These are phyloP conservation scores for Sclerotinia borealis DNA, from an alignment of 2,329 filamentous ascomycete species.

Conservation along the genomic window DNA sequence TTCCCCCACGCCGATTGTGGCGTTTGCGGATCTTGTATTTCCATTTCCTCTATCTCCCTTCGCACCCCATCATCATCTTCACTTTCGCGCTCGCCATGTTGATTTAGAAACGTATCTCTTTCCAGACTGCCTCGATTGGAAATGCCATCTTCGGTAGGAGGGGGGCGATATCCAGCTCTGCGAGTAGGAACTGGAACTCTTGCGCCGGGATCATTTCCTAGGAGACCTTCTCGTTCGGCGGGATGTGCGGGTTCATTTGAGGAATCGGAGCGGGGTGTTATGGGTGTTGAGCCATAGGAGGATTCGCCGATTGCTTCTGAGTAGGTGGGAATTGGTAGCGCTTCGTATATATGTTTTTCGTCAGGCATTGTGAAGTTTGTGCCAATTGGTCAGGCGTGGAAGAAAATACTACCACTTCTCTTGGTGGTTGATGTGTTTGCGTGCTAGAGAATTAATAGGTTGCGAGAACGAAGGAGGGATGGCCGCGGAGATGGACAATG, in stretches of 20 bases:
- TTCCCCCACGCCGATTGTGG: constrained; percentile 32
- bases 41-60: constrained; percentile 83
- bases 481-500: neutral
- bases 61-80: constrained; percentile 59
- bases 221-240: constrained; percentile 70
- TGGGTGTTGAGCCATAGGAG: constrained; percentile 56
- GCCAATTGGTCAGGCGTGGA: neutral
- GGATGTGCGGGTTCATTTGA: constrained; percentile 59
- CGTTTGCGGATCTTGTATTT: constrained; percentile 65
- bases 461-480: neutral
- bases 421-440: constrained; percentile 1
- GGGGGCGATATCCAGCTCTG: constrained; percentile 62
- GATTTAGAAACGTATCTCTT: constrained; percentile 41
- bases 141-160: constrained; percentile 72
- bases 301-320: constrained; percentile 67
- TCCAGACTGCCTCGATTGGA: constrained; percentile 32
- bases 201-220: constrained; percentile 46
- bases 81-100: constrained; percentile 40
- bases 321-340: constrained; percentile 72
- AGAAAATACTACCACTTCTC: neutral
- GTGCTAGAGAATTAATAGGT: neutral
- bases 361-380: constrained; percentile 35
- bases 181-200: constrained; percentile 37
- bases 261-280: constrained; percentile 45
- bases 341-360: constrained; percentile 53